Base-by-base conservation (phyloP, 345 rosid genomes). In the Brassica incana region DNA sequence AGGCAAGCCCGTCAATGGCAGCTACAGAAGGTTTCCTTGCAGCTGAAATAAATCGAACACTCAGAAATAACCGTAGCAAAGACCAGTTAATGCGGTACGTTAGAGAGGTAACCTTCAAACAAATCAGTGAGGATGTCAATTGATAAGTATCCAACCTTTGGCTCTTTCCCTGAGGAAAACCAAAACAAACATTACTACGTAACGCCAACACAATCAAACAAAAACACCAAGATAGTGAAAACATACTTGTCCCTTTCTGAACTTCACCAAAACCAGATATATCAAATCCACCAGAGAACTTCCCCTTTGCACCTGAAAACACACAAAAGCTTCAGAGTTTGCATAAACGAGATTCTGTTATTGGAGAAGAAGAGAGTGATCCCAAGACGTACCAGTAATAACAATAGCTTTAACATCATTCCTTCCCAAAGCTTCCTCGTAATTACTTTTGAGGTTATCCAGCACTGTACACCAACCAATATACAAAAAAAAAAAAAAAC, bases 1-100 rank as follows among this genome's bases (percentile, higher is more conserved):
- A 86, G 79, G 99, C 97, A 73, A 93, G 93, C 16, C 99, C 99
- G 33, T 96, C 97, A 78, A 96, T 90, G 71, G 99, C 99, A 87
- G 99, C 99, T 27, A 96, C 97, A 6, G 97, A 87, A 23, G 98
- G 99, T 84, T 96, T 96, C 83, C 80, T 87, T 5, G 92, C 92
- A 82, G 88, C 98, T 95, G 84, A 74, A 81, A 72, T 20, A 68
- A 72, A 60, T 36, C n/a, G 8, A 23, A 35, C 58, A 43, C 58
- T 75, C 80, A 75, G 69, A 12, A 70, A 30, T 40, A 45, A 76
- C 3, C 43, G 71, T 65, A 11, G 0, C 69, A 76, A 10, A 30
- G 10, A 56, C 9, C 29, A 43, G 32, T n/a, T 1, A 59, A 56
- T 15, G 32, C 2, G 11, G 48, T 9, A 40, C 1, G 27, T 20